Evolutionary conservation across 306 rosid genomes (phyloP).

Genomic region (Urtica urens): DNA sequence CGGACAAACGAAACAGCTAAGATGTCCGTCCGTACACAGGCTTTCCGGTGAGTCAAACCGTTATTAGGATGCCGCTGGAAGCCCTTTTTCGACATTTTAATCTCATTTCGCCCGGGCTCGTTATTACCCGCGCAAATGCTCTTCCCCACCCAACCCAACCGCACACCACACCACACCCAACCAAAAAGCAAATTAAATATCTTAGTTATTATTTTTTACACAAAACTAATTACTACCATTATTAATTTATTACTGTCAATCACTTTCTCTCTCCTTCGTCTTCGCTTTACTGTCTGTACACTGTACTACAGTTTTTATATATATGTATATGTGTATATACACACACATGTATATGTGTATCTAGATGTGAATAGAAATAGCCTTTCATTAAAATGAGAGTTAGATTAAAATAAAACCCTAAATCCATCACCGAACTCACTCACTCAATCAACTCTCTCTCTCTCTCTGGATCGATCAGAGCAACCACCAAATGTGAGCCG

Average conservation of each 20-base stretch:
- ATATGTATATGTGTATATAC: too few relatives aligned
- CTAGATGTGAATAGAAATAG: not conserved
- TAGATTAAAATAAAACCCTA: conserved; percentile 28
- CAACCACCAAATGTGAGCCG: conserved; percentile 19
- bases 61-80: not conserved
- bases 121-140: not conserved
- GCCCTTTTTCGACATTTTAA: not conserved
- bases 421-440: conserved; percentile 10
- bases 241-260: not conserved
- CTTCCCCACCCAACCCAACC: too few relatives aligned
- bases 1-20: not conserved
- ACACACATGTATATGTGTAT: conserved; percentile 9
- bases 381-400: not conserved
- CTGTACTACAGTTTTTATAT: not conserved
- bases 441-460: conserved; percentile 14
- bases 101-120: not conserved
- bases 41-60: not conserved
- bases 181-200: not conserved
- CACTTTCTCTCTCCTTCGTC: conserved; percentile 39
- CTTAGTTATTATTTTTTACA: not conserved
- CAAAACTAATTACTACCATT: not conserved
- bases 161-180: too few relatives aligned
- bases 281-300: conserved; percentile 30
- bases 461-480: not conserved
- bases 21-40: not conserved